Evolutionary conservation across 371 early-diverging fungal genomes (phyloP).

Genomic region (Blakeslea trispora): DNA sequence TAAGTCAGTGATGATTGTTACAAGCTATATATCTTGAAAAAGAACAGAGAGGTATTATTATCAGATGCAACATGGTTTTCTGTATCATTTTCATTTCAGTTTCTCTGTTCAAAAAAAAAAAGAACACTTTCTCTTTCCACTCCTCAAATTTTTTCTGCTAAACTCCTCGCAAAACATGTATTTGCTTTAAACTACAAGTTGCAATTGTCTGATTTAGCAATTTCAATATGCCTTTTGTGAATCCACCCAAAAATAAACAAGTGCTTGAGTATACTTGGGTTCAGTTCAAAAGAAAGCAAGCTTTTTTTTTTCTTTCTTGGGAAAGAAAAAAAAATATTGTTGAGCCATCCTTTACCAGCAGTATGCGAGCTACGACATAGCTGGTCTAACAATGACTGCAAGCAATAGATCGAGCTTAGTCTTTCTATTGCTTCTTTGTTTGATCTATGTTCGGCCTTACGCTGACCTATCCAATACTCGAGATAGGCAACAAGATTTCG

Average conservation of each 20-base stretch:
- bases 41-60: background rate
- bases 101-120: slow-evolving; percentile 3
- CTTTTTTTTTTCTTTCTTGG: too few relatives aligned
- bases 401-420: background rate
- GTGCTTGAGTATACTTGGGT: slow-evolving; percentile 19
- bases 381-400: slow-evolving; percentile 43
- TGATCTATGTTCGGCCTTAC: slow-evolving; percentile 58
- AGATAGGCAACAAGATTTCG: slow-evolving; percentile 52
- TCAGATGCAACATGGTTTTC: background rate
- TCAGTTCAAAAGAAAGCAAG: slow-evolving; percentile 33
- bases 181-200: slow-evolving; percentile 1
- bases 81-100: background rate
- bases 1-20: too few relatives aligned
- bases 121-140: too few relatives aligned
- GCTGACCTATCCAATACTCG: slow-evolving; percentile 29
- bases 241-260: slow-evolving; percentile 27
- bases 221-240: slow-evolving; percentile 20
- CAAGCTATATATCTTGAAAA: too few relatives aligned
- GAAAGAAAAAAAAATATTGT: slow-evolving; percentile 19
- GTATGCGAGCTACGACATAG: slow-evolving; percentile 21
- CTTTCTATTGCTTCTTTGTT: slow-evolving; percentile 5
- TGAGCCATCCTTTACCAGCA: slow-evolving; percentile 51
- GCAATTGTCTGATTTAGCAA: background rate
- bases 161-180: background rate
- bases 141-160: background rate